Evolutionary conservation across 208 protist genomes (phyloP).

Genomic region (Angomonas ambiguus): DNA sequence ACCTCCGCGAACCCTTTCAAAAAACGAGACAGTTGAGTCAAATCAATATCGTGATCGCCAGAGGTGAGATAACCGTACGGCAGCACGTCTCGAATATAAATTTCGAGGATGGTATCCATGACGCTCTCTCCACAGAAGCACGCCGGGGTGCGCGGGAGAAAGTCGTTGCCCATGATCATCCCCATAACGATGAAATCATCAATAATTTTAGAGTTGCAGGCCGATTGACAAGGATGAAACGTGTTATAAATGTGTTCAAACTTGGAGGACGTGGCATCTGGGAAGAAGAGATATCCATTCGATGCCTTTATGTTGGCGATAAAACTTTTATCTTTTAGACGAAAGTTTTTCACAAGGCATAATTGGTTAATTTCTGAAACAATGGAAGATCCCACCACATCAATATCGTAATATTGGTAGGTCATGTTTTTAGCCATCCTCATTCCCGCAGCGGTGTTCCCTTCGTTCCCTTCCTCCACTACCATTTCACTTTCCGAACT

Average conservation of each 20-base stretch:
- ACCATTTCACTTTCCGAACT: not conserved
- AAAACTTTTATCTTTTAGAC: slow-evolving; percentile 10
- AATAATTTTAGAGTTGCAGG: slow-evolving; percentile 73
- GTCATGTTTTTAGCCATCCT: slow-evolving; percentile 8
- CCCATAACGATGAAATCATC: slow-evolving; percentile 81
- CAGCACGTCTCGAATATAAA: slow-evolving; percentile 73
- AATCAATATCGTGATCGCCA: slow-evolving; percentile 62
- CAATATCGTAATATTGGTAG: slow-evolving; percentile 76
- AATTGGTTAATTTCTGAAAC: slow-evolving; percentile 74
- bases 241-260: not conserved
- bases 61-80: slow-evolving; percentile 77
- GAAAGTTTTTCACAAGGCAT: slow-evolving; percentile 37
- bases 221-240: slow-evolving; percentile 61
- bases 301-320: slow-evolving; percentile 19
- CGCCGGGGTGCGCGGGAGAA: slow-evolving; percentile 66
- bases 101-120: slow-evolving; percentile 72
- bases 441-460: slow-evolving; percentile 7
- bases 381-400: slow-evolving; percentile 43
- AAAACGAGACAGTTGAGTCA: slow-evolving; percentile 57
- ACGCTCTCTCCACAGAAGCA: slow-evolving; percentile 73
- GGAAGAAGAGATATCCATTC: slow-evolving; percentile 43
- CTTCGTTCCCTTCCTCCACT: slow-evolving; percentile 6
- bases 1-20: slow-evolving; percentile 55
- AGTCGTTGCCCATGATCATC: slow-evolving; percentile 83
- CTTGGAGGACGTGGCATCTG: not conserved